phyloP scores from a whole-genome alignment of 1,284 basidiomycete species.

The Papiliotrema fonsecae region DNA sequence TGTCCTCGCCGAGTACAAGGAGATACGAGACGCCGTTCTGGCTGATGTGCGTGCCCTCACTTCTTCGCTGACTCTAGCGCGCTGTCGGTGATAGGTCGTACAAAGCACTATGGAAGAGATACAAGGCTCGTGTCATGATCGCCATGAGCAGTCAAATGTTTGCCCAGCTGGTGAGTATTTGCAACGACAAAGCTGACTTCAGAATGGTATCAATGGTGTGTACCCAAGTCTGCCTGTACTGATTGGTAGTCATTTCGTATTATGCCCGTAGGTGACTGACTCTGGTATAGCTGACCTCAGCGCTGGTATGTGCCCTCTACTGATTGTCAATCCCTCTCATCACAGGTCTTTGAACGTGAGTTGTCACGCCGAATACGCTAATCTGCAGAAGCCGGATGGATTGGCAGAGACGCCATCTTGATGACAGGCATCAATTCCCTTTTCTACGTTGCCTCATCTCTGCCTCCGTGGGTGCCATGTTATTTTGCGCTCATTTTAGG shows the following conservation, averaged over 20 bases:
- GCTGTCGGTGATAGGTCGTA: conserved; percentile 82
- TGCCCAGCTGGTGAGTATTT: conserved; percentile 71
- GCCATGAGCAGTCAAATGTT: conserved; percentile 98
- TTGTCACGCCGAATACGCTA: conserved; percentile 45
- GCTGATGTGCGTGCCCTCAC: conserved; percentile 60
- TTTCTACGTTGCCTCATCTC: conserved; percentile 76
- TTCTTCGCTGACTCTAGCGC: conserved; percentile 31
- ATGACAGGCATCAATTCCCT: conserved; percentile 96
- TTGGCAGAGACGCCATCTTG: conserved; percentile 90
- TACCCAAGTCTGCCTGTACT: conserved; percentile 14
- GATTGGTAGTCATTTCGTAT: conserved; percentile 74
- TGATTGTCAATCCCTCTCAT: conserved; percentile 31
- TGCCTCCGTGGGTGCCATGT: conserved; percentile 63
- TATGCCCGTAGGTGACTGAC: conserved; percentile 62
- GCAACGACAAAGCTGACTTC: conserved; percentile 8
- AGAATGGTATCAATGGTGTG: conserved; percentile 87
- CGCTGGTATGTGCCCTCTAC: conserved; percentile 17
- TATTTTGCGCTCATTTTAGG: conserved; percentile 37
- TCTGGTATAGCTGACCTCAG: conserved; percentile 49
- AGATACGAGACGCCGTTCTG: conserved; percentile 84
- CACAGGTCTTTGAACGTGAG: conserved; percentile 72
- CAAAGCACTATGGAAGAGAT: conserved; percentile 76
- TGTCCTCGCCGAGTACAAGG: conserved; percentile 80
- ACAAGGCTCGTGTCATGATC: conserved; percentile 82
- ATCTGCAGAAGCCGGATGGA: conserved; percentile 83